Evolutionary conservation across 2,329 filamentous ascomycete species (phyloP).

Genomic region (Cordyceps fumosorosea): DNA sequence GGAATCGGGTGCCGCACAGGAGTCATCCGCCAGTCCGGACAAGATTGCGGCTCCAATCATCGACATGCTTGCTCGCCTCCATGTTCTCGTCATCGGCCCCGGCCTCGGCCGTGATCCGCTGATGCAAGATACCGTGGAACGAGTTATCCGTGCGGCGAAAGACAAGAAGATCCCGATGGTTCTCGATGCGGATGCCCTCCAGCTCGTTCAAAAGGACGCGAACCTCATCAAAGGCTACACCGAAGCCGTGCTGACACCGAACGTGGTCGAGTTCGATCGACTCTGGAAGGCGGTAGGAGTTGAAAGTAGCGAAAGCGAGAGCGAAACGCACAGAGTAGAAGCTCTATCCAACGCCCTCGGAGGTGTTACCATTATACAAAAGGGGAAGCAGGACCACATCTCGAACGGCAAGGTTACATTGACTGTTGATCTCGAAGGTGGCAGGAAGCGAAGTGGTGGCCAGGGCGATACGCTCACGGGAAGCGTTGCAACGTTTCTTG

Average conservation of each 20-base stretch:
- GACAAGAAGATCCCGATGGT: constrained; percentile 71
- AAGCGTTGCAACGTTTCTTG: constrained; percentile 78
- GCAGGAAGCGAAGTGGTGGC: constrained; percentile 83
- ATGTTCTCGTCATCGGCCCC: constrained; percentile 88
- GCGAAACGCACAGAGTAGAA: constrained; percentile 48
- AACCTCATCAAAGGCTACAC: constrained; percentile 73
- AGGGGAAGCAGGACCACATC: constrained; percentile 76
- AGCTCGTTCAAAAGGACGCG: constrained; percentile 68
- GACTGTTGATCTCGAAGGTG: constrained; percentile 70
- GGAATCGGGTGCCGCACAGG: constrained; percentile 29
- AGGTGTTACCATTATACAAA: constrained; percentile 87
- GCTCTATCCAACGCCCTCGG: constrained; percentile 67
- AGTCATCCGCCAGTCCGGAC: constrained; percentile 32
- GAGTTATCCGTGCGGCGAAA: constrained; percentile 72
- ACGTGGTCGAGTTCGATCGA: constrained; percentile 85
- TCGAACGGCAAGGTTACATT: constrained; percentile 73
- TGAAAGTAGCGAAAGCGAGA: constrained; percentile 38
- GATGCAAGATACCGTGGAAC: constrained; percentile 80
- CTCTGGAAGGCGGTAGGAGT: constrained; percentile 71
- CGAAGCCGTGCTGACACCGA: constrained; percentile 85
- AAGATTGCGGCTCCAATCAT: constrained; percentile 63
- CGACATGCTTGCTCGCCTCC: constrained; percentile 75
- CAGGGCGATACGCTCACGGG: constrained; percentile 96
- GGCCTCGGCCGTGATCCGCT: constrained; percentile 83
- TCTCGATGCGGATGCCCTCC: constrained; percentile 83